These are phyloP conservation scores for Bidens hawaiensis DNA, from an alignment of 140 eudicot species.

Conservation along the genomic window DNA sequence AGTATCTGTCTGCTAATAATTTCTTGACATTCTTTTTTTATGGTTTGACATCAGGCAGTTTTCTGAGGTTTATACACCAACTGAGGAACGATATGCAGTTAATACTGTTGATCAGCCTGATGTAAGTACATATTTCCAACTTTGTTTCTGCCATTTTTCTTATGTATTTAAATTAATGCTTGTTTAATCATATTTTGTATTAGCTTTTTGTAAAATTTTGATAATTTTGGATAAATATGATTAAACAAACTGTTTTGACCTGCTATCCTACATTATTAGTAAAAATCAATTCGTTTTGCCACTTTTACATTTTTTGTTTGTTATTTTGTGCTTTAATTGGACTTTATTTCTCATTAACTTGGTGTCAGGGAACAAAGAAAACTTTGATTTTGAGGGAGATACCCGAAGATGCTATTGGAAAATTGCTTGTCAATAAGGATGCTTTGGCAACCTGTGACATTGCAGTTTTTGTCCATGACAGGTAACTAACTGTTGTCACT, in stretches of 20 bases:
- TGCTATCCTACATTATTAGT: not conserved
- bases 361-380: constrained; percentile 59
- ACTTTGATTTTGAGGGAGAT: constrained; percentile 80
- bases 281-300: not conserved
- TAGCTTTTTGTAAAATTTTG: not conserved
- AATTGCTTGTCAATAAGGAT: constrained; percentile 45
- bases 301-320: not conserved
- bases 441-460: constrained; percentile 82
- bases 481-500: constrained; percentile 39
- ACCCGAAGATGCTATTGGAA: constrained; percentile 66
- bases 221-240: not conserved
- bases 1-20: not conserved
- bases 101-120: constrained; percentile 61
- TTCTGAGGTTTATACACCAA: constrained; percentile 55
- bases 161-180: no score
- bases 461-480: constrained; percentile 80
- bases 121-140: constrained; percentile 39
- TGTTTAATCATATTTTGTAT: not conserved
- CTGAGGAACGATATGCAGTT: constrained; percentile 74
- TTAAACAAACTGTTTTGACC: not conserved
- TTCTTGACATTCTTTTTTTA: not conserved
- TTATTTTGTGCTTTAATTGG: not conserved
- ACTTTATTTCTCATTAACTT: constrained; percentile 5
- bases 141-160: no score
- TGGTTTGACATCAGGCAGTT: constrained; percentile 52